phyloP scores from a whole-genome alignment of 768 basidiomycete genomes.

The Rhizopogon salebrosus region DNA sequence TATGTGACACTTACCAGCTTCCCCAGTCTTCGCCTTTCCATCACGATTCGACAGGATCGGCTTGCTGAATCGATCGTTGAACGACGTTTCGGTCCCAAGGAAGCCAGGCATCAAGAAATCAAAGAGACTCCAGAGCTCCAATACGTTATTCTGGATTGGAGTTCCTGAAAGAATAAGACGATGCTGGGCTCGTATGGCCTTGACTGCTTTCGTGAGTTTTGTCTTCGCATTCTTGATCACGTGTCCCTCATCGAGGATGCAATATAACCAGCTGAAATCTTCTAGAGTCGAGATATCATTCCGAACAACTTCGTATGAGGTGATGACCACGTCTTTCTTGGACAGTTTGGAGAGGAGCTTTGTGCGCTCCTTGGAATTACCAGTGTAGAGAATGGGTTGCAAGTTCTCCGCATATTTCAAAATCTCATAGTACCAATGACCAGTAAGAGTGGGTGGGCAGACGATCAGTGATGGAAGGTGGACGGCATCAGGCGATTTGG shows the following conservation, averaged over 20 bases:
- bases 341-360: slow-evolving; percentile 60
- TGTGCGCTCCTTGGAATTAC: slow-evolving; percentile 76
- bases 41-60: slow-evolving; percentile 94
- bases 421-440: slow-evolving; percentile 99
- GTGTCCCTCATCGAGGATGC: slow-evolving; percentile 96
- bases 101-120: slow-evolving; percentile 99
- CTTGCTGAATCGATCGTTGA: slow-evolving; percentile 94
- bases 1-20: slow-evolving; percentile 69
- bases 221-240: slow-evolving; percentile 99
- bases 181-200: slow-evolving; percentile 84
- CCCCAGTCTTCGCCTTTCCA: slow-evolving; percentile 89
- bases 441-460: slow-evolving; percentile 95
- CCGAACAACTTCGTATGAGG: slow-evolving; percentile 95
- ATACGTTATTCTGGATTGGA: slow-evolving; percentile 97
- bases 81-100: slow-evolving; percentile 89
- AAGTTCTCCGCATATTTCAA: slow-evolving; percentile 86
- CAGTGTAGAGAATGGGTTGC: slow-evolving; percentile 82
- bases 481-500: slow-evolving; percentile 66
- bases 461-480: slow-evolving; percentile 93
- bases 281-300: slow-evolving; percentile 83
- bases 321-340: slow-evolving; percentile 86
- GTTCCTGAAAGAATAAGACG: slow-evolving; percentile 94
- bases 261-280: slow-evolving; percentile 84
- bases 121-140: slow-evolving; percentile 97
- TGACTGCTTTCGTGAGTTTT: slow-evolving; percentile 95